Base-by-base conservation (phyloP, 768 basidiomycete species). In the Leccinum incarnatum region DNA sequence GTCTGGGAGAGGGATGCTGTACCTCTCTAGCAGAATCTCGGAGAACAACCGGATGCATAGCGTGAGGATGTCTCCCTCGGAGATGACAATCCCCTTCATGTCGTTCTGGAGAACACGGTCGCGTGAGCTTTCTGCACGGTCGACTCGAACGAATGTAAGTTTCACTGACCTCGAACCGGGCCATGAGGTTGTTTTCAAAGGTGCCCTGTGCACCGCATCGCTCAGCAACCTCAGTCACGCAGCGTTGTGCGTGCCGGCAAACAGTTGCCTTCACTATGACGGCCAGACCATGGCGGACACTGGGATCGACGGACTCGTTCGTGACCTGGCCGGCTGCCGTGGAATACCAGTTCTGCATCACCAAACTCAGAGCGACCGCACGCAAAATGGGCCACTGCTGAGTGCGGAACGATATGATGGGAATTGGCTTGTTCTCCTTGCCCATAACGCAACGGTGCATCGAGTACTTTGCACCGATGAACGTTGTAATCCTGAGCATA, bases 191-290 rank as follows among this genome's bases (percentile, higher is more conserved):
- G 55, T 82, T 79, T 53, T 83, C 85, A 56, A 86, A 86, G 0
- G 83, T 79, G 2, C 86, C 85, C 69, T 87, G 85, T 2, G 84
- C 86, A 51, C 86, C 86, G 57, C 83, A 86, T 11, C 86, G 77
- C 60, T 88, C 86, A 5, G 83, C 76, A n/a, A 87, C 74, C 56
- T 81, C 80, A 10, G 78, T 71, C 8, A 78, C 72, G 59, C 78
- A 81, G 17, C 79, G 73, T 61, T 83, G 81, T 62, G 81, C 79
- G 56, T 85, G 83, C 5, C 80, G 78, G 25, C 48, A 27, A 0
- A 49, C 48, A 2, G 48, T 49, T 3, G 48, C 17, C 4, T 49
- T 49, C 25, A 49, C 48, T 27, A 49, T 49, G 10, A 49, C 25
- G 5, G 48, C 48, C 3, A 49, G 48, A 29, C 48, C 48, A 17